Evolutionary conservation across 2,329 filamentous ascomycete species (phyloP).

Genomic region (Hypoxylon sp.): DNA sequence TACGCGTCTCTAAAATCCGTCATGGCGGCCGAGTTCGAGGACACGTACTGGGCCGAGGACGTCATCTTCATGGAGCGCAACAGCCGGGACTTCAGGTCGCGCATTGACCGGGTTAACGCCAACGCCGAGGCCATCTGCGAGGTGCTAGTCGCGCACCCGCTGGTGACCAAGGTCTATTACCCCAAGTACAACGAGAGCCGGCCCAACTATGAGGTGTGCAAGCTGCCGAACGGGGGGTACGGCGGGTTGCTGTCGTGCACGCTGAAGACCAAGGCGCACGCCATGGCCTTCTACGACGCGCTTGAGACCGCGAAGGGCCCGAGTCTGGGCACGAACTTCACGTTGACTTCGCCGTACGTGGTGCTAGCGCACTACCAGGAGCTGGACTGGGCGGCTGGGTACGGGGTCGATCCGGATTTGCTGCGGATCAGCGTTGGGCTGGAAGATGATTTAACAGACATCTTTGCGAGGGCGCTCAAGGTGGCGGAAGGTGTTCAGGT

Average conservation of each 20-base stretch:
- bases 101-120: slow-evolving; percentile 86
- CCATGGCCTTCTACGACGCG: slow-evolving; percentile 86
- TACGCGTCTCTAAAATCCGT: slow-evolving; percentile 78
- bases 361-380: slow-evolving; percentile 92
- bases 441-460: slow-evolving; percentile 77
- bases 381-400: slow-evolving; percentile 88
- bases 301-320: slow-evolving; percentile 93
- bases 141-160: slow-evolving; percentile 71
- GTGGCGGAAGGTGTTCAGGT: slow-evolving; percentile 61
- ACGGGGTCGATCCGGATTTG: slow-evolving; percentile 84
- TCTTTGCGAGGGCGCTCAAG: slow-evolving; percentile 78
- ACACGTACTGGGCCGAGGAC: slow-evolving; percentile 96
- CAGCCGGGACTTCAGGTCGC: slow-evolving; percentile 88
- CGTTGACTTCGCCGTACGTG: slow-evolving; percentile 90
- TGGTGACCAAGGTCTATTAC: slow-evolving; percentile 87
- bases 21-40: slow-evolving; percentile 80
- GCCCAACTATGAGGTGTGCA: slow-evolving; percentile 83
- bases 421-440: slow-evolving; percentile 91
- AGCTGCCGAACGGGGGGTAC: slow-evolving; percentile 83
- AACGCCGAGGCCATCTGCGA: slow-evolving; percentile 89
- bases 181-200: slow-evolving; percentile 82
- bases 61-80: slow-evolving; percentile 96
- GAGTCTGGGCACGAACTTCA: slow-evolving; percentile 97
- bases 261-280: slow-evolving; percentile 78
- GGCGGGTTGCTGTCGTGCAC: slow-evolving; percentile 90